Evolutionary conservation across 2,329 filamentous ascomycete species (phyloP).

Genomic region (Claviceps maximensis): DNA sequence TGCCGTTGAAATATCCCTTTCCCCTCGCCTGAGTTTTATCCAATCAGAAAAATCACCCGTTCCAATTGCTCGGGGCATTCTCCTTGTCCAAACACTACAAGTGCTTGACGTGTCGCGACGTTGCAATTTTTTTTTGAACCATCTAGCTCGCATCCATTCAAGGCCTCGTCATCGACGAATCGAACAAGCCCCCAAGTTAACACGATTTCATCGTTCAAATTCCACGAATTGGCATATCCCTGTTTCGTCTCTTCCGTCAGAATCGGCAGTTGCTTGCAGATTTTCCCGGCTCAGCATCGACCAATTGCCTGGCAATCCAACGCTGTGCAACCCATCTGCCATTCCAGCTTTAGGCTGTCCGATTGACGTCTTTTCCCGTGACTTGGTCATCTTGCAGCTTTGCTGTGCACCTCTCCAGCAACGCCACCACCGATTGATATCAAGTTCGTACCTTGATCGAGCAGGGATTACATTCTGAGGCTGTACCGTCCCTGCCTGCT

Average conservation of each 20-base stretch:
- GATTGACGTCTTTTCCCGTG: neutral
- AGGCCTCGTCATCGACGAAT: neutral
- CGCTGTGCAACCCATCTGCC: neutral
- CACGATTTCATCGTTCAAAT: neutral
- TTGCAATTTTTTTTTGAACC: neutral
- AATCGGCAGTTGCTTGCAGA: conserved; percentile 1
- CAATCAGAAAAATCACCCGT: neutral
- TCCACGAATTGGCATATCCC: neutral
- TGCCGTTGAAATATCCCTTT: neutral
- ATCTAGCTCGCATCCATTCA: neutral
- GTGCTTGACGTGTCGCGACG: neutral
- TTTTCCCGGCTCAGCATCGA: neutral
- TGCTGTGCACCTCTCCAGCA: neutral
- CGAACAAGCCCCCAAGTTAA: neutral
- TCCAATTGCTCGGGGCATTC: neutral
- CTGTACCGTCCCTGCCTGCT: neutral
- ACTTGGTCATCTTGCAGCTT: neutral
- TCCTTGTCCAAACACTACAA: neutral
- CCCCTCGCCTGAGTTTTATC: neutral
- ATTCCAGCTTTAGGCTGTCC: neutral
- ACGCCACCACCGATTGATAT: neutral
- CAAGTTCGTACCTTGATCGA: neutral
- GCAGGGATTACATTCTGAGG: neutral
- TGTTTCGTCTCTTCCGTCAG: neutral
- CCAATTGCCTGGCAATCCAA: neutral